Evolutionary conservation across 345 rosid species (phyloP), one percentile per base, ranked within the genome.

Genomic region (Murraya koenigii): DNA sequence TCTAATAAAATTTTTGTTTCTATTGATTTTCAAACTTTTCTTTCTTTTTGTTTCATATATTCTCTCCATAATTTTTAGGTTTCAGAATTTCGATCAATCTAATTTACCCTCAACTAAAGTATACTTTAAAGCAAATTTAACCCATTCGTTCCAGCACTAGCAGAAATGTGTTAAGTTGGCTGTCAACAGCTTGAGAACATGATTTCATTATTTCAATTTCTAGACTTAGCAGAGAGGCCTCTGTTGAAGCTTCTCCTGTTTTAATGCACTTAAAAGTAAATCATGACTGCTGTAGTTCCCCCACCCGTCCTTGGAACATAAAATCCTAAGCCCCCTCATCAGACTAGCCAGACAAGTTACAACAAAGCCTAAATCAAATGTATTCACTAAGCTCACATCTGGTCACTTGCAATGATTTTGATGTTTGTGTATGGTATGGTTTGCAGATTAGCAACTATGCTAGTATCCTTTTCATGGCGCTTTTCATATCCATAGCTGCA

Each of bases 371-470:
- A 14, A 35, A 73, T 55, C 35, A 41, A 44, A 56, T 23, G n/a
- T 7, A 19, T 13, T 6, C 33, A 15, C 44, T 39, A 68, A 14
- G 32, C 22, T 33, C 26, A 65, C 23, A 70, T 70, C 39, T 47
- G 13, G 59, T 3, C 17, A 4, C 17, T 47, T 8, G 39, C 36
- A 32, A 52, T 69, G 74, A 20, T 71, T 71, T 25, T 68, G 15
- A 78, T 8, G 33, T 23, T 35, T 66, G 20, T 77, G 39, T 44
- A 26, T 52, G 66, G 0, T 67, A 49, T 65, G 25, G 11, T 74
- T 1, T 65, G 65, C 93, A 90, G 93, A 88, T 88, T 56, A 90
- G 90, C 82, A 88, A 90, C 82, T 83, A 83, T 71, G 90, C 89
- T 6, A 82, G 89, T 66, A 33, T 90, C 64, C 60, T 90, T 30